Percentiles rank a stretch among this genome's conserved stretches.
These are phyloP conservation scores for Neurospora tetraspora DNA, from an alignment of 495 filamentous ascomycete genomes.

Conservation along the genomic window DNA sequence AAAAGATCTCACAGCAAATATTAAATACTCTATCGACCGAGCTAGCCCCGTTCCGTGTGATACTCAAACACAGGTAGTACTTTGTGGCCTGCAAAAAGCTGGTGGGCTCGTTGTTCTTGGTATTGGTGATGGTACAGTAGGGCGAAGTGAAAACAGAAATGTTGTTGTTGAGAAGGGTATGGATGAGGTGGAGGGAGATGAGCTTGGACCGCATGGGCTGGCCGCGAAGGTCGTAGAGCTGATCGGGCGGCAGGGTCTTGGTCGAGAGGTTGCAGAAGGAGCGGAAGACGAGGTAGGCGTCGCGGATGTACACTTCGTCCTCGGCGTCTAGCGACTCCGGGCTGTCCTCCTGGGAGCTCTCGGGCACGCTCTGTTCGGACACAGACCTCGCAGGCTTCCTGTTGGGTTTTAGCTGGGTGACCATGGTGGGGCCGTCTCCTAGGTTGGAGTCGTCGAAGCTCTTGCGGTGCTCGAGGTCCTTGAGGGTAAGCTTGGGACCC, in stretches of 20 bases:
- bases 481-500: constrained; percentile 76
- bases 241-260: constrained; percentile 77
- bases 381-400: constrained; percentile 49
- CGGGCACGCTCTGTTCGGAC: constrained; percentile 38
- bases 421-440: constrained; percentile 86
- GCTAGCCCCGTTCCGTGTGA: constrained; percentile 91
- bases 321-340: constrained; percentile 71
- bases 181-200: constrained; percentile 86
- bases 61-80: constrained; percentile 86
- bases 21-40: constrained; percentile 87
- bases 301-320: constrained; percentile 92
- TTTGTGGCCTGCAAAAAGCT: constrained; percentile 92
- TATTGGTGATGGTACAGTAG: constrained; percentile 78
- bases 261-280: constrained; percentile 97
- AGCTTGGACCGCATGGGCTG: constrained; percentile 97
- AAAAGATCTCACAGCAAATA: constrained; percentile 94
- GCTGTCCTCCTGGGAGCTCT: constrained; percentile 37
- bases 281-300: constrained; percentile 93
- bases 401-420: constrained; percentile 62
- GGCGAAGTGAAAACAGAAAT: constrained; percentile 80
- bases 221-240: constrained; percentile 82
- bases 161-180: constrained; percentile 88
- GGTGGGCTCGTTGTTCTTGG: constrained; percentile 72
- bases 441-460: constrained; percentile 86
- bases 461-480: constrained; percentile 90